A percentile compares a stretch with the other conserved stretches of the same genome.
phyloP scores from a whole-genome alignment of 176 grass and related monocot genomes.

The barley (Hordeum vulgare) region DNA sequence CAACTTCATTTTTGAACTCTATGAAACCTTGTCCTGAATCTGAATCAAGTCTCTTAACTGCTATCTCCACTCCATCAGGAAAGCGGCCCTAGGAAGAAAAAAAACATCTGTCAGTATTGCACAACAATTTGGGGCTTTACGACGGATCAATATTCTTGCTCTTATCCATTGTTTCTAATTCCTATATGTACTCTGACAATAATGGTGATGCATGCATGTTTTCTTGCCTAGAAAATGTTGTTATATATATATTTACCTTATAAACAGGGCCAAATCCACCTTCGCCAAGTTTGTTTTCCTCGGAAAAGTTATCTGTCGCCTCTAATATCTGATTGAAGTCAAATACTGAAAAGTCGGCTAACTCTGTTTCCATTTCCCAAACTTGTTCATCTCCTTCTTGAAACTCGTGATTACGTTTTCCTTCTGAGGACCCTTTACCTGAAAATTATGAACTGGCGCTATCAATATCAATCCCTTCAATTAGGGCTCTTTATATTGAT shows the following conservation, averaged over 20 bases:
- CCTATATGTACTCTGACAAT: not conserved
- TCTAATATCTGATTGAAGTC: constrained; percentile 8
- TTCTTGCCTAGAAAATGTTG: not conserved
- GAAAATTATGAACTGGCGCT: not conserved
- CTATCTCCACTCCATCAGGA: constrained; percentile 2
- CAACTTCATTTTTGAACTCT: constrained; percentile 19
- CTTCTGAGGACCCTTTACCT: not conserved
- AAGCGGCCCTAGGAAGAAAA: not conserved
- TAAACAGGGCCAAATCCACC: constrained; percentile 16
- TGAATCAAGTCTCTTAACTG: constrained; percentile 7
- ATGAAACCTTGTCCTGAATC: not conserved
- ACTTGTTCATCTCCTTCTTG: not conserved
- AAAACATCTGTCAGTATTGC: not conserved
- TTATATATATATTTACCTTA: constrained; percentile 1
- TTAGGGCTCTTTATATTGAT: not conserved
- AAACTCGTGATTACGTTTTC: not conserved
- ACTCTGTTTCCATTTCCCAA: constrained; percentile 10
- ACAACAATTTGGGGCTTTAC: not conserved
- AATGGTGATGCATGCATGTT: constrained; percentile 7
- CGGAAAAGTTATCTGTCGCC: not conserved
- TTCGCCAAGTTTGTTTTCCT: constrained; percentile 17
- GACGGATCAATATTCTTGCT: not conserved
- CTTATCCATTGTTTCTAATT: not conserved
- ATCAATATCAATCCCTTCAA: not conserved
- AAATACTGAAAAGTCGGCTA: not conserved